A percentile compares a stretch with the other conserved stretches of the same genome.
Evolutionary conservation across 2,329 filamentous ascomycete genomes (phyloP).

Genomic region (Aspergillus piperis): DNA sequence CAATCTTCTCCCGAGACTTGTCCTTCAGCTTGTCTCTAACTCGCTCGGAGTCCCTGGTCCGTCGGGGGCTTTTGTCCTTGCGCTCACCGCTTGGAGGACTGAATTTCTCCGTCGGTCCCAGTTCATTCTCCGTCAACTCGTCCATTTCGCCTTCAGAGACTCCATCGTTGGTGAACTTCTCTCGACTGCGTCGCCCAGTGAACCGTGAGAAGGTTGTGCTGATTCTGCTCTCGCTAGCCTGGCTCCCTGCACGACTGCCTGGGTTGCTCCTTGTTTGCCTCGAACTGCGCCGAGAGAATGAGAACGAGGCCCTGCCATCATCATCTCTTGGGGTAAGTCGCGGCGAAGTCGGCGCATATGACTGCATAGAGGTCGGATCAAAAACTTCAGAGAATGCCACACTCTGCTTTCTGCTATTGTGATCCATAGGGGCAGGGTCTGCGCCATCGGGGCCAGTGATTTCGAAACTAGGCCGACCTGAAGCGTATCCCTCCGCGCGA

Average conservation of each 20-base stretch:
- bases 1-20: constrained; percentile 39
- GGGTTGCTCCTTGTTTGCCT: constrained; percentile 34
- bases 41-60: constrained; percentile 24
- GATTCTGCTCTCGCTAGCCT: constrained; percentile 39
- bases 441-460: constrained; percentile 33
- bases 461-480: constrained; percentile 42
- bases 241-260: constrained; percentile 39
- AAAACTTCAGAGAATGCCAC: constrained; percentile 30
- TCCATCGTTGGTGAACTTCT: constrained; percentile 32
- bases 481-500: constrained; percentile 25
- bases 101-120: constrained; percentile 19
- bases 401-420: constrained; percentile 28
- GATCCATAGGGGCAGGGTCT: constrained; percentile 19
- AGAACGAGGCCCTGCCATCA: constrained; percentile 24
- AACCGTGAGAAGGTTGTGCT: constrained; percentile 40
- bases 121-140: constrained; percentile 27
- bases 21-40: constrained; percentile 34
- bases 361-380: constrained; percentile 21
- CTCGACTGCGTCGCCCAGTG: constrained; percentile 33
- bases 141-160: constrained; percentile 31
- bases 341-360: constrained; percentile 28
- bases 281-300: constrained; percentile 33
- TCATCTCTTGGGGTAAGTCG: constrained; percentile 28
- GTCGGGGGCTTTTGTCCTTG: constrained; percentile 28
- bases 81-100: constrained; percentile 19